These are phyloP conservation scores for Phytophthora gonapodyides DNA, from an alignment of 352 stramenopile genomes.

Conservation along the genomic window DNA sequence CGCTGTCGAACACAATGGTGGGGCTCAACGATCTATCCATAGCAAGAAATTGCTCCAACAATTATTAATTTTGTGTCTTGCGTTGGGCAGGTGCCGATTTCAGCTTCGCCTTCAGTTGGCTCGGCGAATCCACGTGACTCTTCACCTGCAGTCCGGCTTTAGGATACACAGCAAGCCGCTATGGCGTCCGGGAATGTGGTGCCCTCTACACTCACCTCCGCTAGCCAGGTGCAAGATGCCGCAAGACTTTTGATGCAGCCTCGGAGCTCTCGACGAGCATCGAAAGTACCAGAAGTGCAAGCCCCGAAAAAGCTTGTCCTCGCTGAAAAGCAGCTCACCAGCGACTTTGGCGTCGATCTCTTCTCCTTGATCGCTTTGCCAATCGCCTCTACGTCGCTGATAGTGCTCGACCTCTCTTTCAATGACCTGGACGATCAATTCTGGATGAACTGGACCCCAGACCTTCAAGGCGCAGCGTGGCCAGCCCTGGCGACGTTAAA, in stretches of 20 bases:
- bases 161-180: not conserved
- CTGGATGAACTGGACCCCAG: slow-evolving; percentile 23
- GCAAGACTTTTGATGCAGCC: slow-evolving; percentile 16
- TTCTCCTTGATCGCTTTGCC: slow-evolving; percentile 23
- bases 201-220: slow-evolving; percentile 1
- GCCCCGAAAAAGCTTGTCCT: slow-evolving; percentile 30
- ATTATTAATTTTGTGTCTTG: not conserved
- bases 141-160: slow-evolving; percentile 1
- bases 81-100: slow-evolving; percentile 24
- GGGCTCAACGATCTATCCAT: not conserved
- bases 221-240: slow-evolving; percentile 19
- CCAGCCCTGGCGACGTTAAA: slow-evolving; percentile 41
- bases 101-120: slow-evolving; percentile 24
- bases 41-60: not conserved
- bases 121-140: slow-evolving; percentile 8
- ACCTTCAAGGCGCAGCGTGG: slow-evolving; percentile 23
- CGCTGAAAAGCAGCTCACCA: slow-evolving; percentile 22
- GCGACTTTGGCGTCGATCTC: slow-evolving; percentile 25
- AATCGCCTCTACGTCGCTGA: slow-evolving; percentile 10
- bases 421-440: slow-evolving; percentile 52
- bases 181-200: not conserved
- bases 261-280: slow-evolving; percentile 6
- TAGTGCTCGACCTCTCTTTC: slow-evolving; percentile 56
- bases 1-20: slow-evolving; percentile 36
- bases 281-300: slow-evolving; percentile 4